Conservation (phyloP, 139 green algal genomes). For the Chlorella sp. region DNA sequence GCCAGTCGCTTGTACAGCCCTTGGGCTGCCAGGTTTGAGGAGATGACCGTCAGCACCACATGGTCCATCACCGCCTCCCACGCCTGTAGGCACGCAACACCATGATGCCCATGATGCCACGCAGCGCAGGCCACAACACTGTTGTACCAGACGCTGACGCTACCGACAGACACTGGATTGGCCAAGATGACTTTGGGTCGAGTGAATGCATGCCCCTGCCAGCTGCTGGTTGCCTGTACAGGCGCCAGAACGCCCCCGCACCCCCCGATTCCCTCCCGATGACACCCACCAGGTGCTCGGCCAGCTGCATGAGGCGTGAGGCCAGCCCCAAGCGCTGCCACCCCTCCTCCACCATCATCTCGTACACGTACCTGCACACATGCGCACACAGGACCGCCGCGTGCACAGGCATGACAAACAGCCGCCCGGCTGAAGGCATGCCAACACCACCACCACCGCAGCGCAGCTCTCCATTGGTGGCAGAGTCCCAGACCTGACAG, state of each 20-base stretch:
- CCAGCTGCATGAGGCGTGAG: neutral
- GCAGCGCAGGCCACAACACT: neutral
- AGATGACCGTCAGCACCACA: neutral
- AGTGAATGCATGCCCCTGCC: too few relatives aligned
- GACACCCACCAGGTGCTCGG: neutral
- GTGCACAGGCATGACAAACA: neutral
- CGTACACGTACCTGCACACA: constrained; percentile 5
- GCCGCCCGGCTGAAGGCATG: neutral
- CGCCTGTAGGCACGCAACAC: neutral
- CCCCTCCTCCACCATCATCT: neutral
- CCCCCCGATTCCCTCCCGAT: neutral
- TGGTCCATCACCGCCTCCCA: neutral
- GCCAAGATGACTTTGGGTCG: too few relatives aligned
- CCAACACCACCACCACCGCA: neutral
- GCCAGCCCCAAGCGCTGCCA: constrained; percentile 1
- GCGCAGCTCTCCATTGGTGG: neutral
- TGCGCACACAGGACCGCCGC: neutral
- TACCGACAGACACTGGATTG: neutral
- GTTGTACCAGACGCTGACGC: neutral
- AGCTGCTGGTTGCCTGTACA: neutral
- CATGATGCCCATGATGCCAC: neutral
- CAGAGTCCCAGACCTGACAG: neutral
- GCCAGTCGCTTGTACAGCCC: neutral
- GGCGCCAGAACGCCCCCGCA: neutral
- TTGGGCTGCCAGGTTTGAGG: neutral